Evolutionary conservation across 2,329 filamentous ascomycete species (phyloP), one percentile per base, ranked within the genome.

Genomic region (Neonectria neomacrospora): DNA sequence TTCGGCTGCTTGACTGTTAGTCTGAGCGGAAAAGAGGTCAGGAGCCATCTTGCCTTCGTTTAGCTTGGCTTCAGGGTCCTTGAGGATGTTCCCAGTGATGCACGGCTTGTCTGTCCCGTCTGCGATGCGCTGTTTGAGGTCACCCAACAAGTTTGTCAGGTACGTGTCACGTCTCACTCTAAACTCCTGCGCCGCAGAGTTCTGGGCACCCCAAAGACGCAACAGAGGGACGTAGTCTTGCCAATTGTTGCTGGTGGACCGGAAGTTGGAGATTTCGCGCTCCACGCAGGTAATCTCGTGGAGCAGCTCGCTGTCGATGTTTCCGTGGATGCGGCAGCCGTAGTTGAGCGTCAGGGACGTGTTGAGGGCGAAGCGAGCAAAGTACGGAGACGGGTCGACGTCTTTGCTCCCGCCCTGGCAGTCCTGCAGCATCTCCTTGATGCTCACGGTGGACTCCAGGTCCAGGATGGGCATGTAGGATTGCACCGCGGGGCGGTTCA

Each of bases 401-500:
- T 93, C 89, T 2, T 82, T 71, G 0, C 81, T 80, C 1, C 91
- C 92, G 11, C 84, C 80, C 41, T 87, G 80, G 69, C 86, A 88
- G 70, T 93, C 89, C 1, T 84, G 76, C 34, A 91, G 81, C 42
- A 95, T 83, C 70, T 95, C 91, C 66, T 88, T 89, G 77, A 95
- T 90, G 58, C 89, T 91, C 14, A 86, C 85, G 14, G 84, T 89
- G 28, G 89, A 88, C 75, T 95, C 92, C 26, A 94, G 86, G 69
- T 95, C 92, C 54, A 95, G 88, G 69, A 94, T 92, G 0, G 92
- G 91, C 87, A 94, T 91, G 75, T 95, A 95, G 0, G 88, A 89
- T 72, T 93, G 90, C 1, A 92, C 87, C 0, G 91, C 89, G 0
- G 91, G 91, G 0, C 90, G 85, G 75, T 94, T 94, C 22, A 95